Evolutionary conservation across 1,139 yeast species (phyloP), one percentile per base, ranked within the genome.

Genomic region (Pichia sp.): DNA sequence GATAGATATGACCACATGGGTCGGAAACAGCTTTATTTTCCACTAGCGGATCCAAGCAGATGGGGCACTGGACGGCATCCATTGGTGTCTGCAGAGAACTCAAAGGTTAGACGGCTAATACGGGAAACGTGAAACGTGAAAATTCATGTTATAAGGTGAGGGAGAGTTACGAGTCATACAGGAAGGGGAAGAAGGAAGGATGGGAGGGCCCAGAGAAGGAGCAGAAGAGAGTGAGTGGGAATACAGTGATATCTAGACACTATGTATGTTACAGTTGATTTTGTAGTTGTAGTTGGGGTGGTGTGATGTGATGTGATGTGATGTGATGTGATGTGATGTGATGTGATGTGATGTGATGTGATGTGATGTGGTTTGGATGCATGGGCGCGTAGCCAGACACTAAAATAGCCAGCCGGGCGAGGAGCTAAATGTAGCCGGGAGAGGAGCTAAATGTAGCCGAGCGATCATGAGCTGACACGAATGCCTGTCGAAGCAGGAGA

Each of bases 1-100:
- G 54, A 39, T 49, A 51, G 28, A 29, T 35, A 41, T 51, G 54
- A 5, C 37, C 36, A 36, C 54, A 51, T 9, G 54, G 54, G 6
- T 39, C 36, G 4, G 52, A 39, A 16, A 39, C 29, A 10, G 45
- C 5, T 31, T 50, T 40, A 27, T 32, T 8, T 36, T 29, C n/a
- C 3, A 35, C n/a, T 4, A 49, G 29, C 7, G n/a, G 27, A 2
- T 50, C 53, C 27, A 50, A 44, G 27, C 53, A 50, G 9, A 50
- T 47, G 2, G 52, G 44, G 39, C 53, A 50, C 33, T 45, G 49
- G 5, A 34, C 8, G 9, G 16, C 41, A 23, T 38, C n/a, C n/a
- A 29, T 11, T 31, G 2, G 10, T 35, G 37, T n/a, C 23, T 31
- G 8, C 11, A 16, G 23, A 16, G 23, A 16, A 16, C 23, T 16